phyloP scores from a whole-genome alignment of 2,329 filamentous ascomycete genomes.

The Aureobasidium sp. region DNA sequence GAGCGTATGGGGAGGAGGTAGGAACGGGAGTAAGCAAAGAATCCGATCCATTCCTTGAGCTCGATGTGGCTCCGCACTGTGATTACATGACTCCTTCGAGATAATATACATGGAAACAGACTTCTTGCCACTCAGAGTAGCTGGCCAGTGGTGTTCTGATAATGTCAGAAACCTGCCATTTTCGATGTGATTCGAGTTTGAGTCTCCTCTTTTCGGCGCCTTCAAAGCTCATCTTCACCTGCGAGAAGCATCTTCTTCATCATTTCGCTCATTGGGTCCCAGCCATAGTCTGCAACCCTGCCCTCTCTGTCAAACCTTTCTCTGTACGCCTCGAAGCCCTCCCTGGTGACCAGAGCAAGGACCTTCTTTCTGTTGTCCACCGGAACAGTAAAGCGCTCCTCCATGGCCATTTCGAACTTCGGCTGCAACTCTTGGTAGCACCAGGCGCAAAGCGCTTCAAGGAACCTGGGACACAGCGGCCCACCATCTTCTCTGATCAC shows the following conservation, averaged over 20 bases:
- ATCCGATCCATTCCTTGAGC: too few species aligned
- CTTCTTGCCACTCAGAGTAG: not conserved
- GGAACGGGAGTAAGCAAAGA: too few species aligned
- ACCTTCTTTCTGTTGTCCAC: not conserved
- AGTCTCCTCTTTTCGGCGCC: not conserved
- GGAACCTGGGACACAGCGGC: not conserved
- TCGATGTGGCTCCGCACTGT: too few species aligned
- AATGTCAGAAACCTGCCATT: not conserved
- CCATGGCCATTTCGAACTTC: not conserved
- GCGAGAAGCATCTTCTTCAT: not conserved
- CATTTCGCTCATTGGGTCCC: not conserved
- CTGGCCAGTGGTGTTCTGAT: not conserved
- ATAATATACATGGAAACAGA: too few species aligned
- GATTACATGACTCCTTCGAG: too few species aligned
- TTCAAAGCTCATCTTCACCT: not conserved
- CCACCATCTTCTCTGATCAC: not conserved
- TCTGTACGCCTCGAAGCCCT: not conserved
- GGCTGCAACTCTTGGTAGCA: not conserved
- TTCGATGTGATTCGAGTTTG: not conserved
- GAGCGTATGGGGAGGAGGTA: too few species aligned
- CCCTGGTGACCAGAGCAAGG: not conserved
- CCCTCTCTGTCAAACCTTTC: not conserved
- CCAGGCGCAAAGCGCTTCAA: not conserved
- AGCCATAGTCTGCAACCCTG: not conserved
- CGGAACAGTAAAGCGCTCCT: not conserved